Conservation (phyloP, 208 protist genomes). For the Angomonas ambiguus region DNA sequence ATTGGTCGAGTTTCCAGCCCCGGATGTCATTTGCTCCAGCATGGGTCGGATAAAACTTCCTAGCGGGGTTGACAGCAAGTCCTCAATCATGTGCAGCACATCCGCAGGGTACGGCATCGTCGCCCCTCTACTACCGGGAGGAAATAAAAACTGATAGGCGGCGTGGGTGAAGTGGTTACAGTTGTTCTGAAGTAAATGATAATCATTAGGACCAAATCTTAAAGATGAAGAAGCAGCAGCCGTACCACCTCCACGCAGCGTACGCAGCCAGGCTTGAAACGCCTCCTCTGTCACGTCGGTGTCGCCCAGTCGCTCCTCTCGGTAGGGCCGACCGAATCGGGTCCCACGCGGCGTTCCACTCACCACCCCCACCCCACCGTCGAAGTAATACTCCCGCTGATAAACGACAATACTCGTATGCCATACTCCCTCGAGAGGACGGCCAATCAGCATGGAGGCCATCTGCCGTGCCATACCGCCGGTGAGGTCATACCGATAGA, state of each 20-base stretch:
- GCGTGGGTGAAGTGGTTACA: conserved; percentile 94
- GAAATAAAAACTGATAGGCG: conserved; percentile 65
- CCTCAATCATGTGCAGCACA: conserved; percentile 71
- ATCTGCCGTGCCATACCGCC: conserved; percentile 82
- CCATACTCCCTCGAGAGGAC: conserved; percentile 90
- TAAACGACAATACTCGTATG: conserved; percentile 93
- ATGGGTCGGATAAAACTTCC: conserved; percentile 74
- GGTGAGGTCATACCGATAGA: conserved; percentile 94
- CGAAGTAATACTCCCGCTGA: conserved; percentile 91
- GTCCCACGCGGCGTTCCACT: conserved; percentile 42
- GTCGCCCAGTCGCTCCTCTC: conserved; percentile 48
- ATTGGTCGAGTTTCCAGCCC: background rate
- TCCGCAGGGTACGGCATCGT: conserved; percentile 24
- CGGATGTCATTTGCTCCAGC: conserved; percentile 65
- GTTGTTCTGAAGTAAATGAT: conserved; percentile 88
- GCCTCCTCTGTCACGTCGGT: conserved; percentile 53
- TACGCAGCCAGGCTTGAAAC: conserved; percentile 50
- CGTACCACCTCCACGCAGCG: conserved; percentile 10
- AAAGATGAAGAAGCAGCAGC: conserved; percentile 5
- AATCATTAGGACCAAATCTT: conserved; percentile 73
- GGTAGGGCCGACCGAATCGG: conserved; percentile 72
- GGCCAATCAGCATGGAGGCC: conserved; percentile 73
- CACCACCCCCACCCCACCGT: conserved; percentile 81
- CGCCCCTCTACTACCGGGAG: conserved; percentile 27
- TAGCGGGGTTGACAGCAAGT: conserved; percentile 72